Evolutionary conservation across 164 flowering plant genomes (phyloP).

Genomic region (Stephania japonica): DNA sequence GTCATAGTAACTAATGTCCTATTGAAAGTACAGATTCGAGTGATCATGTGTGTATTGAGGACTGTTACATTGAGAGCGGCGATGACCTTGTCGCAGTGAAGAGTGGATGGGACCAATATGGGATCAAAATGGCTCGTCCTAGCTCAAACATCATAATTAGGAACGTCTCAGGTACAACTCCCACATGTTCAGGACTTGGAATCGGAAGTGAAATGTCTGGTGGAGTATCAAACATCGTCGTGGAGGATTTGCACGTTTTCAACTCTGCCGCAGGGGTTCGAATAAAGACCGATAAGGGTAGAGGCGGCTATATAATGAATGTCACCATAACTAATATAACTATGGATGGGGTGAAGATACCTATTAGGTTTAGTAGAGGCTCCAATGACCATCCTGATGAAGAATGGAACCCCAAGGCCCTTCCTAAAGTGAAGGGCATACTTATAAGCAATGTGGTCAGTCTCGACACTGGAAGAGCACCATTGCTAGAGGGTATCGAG

Average conservation of each 20-base stretch:
- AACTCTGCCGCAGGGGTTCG: conserved; percentile 93
- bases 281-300: conserved; percentile 76
- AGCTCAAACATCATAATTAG: conserved; percentile 75
- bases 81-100: conserved; percentile 96
- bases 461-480: conserved; percentile 52
- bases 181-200: conserved; percentile 96
- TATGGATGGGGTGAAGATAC: conserved; percentile 79
- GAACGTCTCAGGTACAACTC: conserved; percentile 90
- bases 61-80: conserved; percentile 98
- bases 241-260: conserved; percentile 63
- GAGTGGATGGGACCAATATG: conserved; percentile 99
- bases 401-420: conserved; percentile 76
- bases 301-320: conserved; percentile 87
- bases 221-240: conserved; percentile 62
- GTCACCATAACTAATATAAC: conserved; percentile 55
- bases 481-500: conserved; percentile 58
- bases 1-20: not conserved
- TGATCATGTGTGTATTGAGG: conserved; percentile 79
- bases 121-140: conserved; percentile 76
- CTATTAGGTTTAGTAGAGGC: conserved; percentile 89
- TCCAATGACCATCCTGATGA: conserved; percentile 93
- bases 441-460: conserved; percentile 58
- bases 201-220: conserved; percentile 99
- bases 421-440: conserved; percentile 69
- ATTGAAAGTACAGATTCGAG: conserved; percentile 57